Evolutionary conservation across 805 yeast species (phyloP).

Genomic region (Tetrapisispora taiwanensis): DNA sequence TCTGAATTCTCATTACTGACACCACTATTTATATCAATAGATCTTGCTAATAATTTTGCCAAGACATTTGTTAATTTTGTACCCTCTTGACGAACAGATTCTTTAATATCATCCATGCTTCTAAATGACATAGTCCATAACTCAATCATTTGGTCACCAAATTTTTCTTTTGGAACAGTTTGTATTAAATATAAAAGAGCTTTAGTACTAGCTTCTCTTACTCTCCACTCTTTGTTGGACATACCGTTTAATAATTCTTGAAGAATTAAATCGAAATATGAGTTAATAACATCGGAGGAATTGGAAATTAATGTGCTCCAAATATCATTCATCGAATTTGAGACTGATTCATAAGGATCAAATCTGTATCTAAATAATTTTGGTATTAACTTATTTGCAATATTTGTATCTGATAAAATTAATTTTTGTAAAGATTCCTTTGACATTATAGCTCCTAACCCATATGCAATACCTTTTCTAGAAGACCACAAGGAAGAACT

Average conservation of each 20-base stretch:
- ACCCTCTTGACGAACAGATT: slow-evolving; percentile 81
- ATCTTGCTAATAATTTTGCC: slow-evolving; percentile 50
- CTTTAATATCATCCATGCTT: slow-evolving; percentile 87
- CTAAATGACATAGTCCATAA: slow-evolving; percentile 87
- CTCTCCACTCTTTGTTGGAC: slow-evolving; percentile 86
- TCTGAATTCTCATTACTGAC: slow-evolving; percentile 33
- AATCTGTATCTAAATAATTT: slow-evolving; percentile 73
- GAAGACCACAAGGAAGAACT: slow-evolving; percentile 87
- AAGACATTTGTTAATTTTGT: slow-evolving; percentile 53
- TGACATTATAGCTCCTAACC: slow-evolving; percentile 75
- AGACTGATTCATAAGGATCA: slow-evolving; percentile 71
- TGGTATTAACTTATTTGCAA: slow-evolving; percentile 61
- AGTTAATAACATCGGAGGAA: slow-evolving; percentile 42
- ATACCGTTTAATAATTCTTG: slow-evolving; percentile 55
- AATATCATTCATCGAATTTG: slow-evolving; percentile 76
- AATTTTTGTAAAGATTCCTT: slow-evolving; percentile 62
- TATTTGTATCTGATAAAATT: slow-evolving; percentile 40
- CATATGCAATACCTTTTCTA: slow-evolving; percentile 88
- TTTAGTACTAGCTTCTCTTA: slow-evolving; percentile 73
- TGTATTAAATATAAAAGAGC: slow-evolving; percentile 65
- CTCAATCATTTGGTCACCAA: slow-evolving; percentile 44
- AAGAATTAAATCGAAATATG: slow-evolving; percentile 49
- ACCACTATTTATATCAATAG: slow-evolving; percentile 40
- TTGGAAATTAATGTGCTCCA: slow-evolving; percentile 65
- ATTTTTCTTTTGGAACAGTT: slow-evolving; percentile 41